Evolutionary conservation across 306 rosid genomes (phyloP), one percentile per base, ranked within the genome.

Genomic region (Crotalaria pallida): DNA sequence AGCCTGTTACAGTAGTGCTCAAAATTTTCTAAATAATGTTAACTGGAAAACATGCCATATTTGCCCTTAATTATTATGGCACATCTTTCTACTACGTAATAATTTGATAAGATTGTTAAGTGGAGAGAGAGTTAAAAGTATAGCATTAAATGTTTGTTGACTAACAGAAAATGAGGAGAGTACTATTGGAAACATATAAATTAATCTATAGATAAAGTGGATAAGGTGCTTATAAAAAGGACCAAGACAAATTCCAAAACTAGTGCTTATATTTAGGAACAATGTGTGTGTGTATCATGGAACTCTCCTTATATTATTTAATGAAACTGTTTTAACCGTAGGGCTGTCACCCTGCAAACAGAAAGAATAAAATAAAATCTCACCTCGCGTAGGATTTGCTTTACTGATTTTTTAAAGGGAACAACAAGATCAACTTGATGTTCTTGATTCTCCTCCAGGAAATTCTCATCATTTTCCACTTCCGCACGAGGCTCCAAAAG

Each of bases 371-470:
- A 40, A 71, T 16, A 75, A 75, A 49, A 74, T 58, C 81, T 71
- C 45, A 89, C 99, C 86, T 95, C 99, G 2, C 96, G 96, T 17
- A 81, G 27, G n/a, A 95, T 87, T 84, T 91, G 99, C 64, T 80
- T 86, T 70, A 89, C 78, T 17, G 97, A 95, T 83, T 87, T 91
- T 72, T 87, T 86, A 0, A 95, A 79, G 53, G 99, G 97, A 67
- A 80, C 90, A 63, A 77, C 89, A 43, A 84, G 83, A 71, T 71
- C 79, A 65, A 75, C 78, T 0, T 5, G 59, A 15, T 10, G 52
- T 59, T 79, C 87, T 22, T 79, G 85, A 55, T 56, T 40, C 26
- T 82, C 90, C 43, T 84, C 81, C 29, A 81, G 70, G 70, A 85
- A 87, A 24, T 90, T 91, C 5, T 89, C 96, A 26, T 89, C 88